A percentile compares a stretch with the other conserved stretches of the same genome.
These are phyloP conservation scores for Tetrahymena borealis DNA, from an alignment of 73 alveolate genomes.

Conservation along the genomic window DNA sequence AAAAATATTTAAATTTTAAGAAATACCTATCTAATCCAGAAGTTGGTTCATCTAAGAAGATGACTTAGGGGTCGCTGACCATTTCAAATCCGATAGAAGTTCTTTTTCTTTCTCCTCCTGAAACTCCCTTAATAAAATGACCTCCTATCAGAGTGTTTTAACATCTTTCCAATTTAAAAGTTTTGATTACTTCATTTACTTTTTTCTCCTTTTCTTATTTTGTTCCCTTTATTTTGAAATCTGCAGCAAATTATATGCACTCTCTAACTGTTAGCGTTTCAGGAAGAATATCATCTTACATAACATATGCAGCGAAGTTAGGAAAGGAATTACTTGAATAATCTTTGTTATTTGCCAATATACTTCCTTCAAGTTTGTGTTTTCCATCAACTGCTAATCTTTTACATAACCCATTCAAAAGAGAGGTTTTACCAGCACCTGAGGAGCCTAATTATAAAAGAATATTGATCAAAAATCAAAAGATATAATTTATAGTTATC, in stretches of 20 bases:
- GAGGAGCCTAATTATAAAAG: constrained; percentile 57
- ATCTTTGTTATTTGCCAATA: not conserved
- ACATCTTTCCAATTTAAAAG: constrained; percentile 22
- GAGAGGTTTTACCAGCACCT: constrained; percentile 66
- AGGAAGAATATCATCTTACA: constrained; percentile 50
- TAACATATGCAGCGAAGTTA: constrained; percentile 21
- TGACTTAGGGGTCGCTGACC: constrained; percentile 52
- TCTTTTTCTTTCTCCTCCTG: constrained; percentile 71
- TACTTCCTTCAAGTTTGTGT: not conserved
- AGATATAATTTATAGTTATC: too few species aligned
- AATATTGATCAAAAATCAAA: too few species aligned
- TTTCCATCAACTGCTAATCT: not conserved
- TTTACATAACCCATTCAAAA: constrained; percentile 33
- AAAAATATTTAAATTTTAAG: too few species aligned
- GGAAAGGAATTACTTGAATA: not conserved
- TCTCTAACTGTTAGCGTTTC: constrained; percentile 60
- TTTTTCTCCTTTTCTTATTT: constrained; percentile 15
- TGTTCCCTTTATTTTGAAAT: constrained; percentile 34
- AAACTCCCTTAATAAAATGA: constrained; percentile 48
- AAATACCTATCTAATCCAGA: constrained; percentile 57
- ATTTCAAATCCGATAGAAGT: constrained; percentile 62
- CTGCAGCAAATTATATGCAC: constrained; percentile 51
- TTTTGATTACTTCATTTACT: constrained; percentile 37
- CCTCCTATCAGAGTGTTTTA: constrained; percentile 64
- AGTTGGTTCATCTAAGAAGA: constrained; percentile 69